Evolutionary conservation across 2,329 filamentous ascomycete species (phyloP), one percentile per base, ranked within the genome.

Genomic region (Aureobasidium mangrovei): DNA sequence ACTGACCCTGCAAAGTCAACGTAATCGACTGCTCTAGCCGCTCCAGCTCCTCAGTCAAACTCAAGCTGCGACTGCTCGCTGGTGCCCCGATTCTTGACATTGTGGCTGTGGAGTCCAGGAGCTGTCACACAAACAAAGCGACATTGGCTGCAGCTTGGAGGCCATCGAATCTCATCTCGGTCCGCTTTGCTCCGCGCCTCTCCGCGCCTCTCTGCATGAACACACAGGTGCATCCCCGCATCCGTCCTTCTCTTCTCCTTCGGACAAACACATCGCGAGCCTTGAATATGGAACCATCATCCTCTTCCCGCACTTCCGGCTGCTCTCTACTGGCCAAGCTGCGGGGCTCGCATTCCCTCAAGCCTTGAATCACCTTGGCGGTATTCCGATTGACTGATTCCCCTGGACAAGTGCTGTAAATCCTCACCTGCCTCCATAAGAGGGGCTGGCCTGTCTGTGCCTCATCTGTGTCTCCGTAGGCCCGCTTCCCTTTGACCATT

Each of bases 1-100:
- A 60, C 63, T 56, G 69, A 86, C 88, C 89, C 84, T 97, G 93
- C 26, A 98, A 77, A 0, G 91, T 97, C 39, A 97, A 77, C 0
- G 93, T 98, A 63, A 98, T 97, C 26, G 89, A 94, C 69, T 98
- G 93, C 69, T 98, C 93, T 3, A 98, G 76, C 69, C 86, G 91
- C 73, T 98, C 93, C 52, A 98, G 77, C 76, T 98, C 93, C 68
- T 98, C 93, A 0, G 91, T 95, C 57, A 96, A 77, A 4, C 88
- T 88, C 57, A 97, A 74, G 31, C 77, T 78, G 54, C 80, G 76
- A 65, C 76, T 73, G 7, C 40, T 53, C 24, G 49, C 26, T 29
- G 47, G n/a, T 10, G 24, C 38, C 28, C 38, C 47, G 4, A 69
- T 71, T 44, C 77, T 76, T 48, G 78, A 78, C 78, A 81, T 80